Evolutionary conservation across 2,329 filamentous ascomycete species (phyloP), one percentile per base, ranked within the genome.

Genomic region (Xylariaceae sp.): DNA sequence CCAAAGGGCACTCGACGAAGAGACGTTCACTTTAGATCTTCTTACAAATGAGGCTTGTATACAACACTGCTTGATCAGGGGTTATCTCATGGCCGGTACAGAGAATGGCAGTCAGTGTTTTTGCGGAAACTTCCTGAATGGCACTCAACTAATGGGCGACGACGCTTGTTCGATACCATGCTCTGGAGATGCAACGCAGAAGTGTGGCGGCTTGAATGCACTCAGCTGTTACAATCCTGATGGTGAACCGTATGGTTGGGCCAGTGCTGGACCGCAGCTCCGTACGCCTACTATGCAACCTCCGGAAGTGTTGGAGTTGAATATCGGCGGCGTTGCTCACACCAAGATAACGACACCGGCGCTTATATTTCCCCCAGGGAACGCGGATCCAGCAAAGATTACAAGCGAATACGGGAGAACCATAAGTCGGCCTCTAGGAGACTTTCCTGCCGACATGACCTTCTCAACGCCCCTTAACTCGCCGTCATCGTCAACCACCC

Each of bases 171-270:
- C 71, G 48, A 78, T 76, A 65, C 71, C 77, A 1, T 85, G 83
- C 67, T 75, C 77, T 55, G 82, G 80, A 18, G 77, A 82, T 63
- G 61, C 62, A 1, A 69, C 67, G 9, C 72, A 82, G 66, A 73
- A 73, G 4, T 86, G 83, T 65, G 83, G 82, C 51, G 82, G 81
- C 13, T 62, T 68, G 56, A 74, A 75, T 71, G 73, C 76, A 8
- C 71, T 82, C 53, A 77, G 72, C 58, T 74, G 81, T 57, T 82
- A 77, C 67, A 75, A 72, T 58, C 68, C 70, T 49, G 72, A 72
- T 55, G 75, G 74, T 44, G 58, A 73, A 47, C 70, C 70, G 2
- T 67, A 68, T 48, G 71, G 71, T 7, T 73, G 71, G 71, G 71
- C 70, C 4, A 71, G 67, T 48, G 55, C 62, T 10, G 69, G 71